phyloP scores from a whole-genome alignment of 768 basidiomycete species.

The Cystobasidium ongulense region DNA sequence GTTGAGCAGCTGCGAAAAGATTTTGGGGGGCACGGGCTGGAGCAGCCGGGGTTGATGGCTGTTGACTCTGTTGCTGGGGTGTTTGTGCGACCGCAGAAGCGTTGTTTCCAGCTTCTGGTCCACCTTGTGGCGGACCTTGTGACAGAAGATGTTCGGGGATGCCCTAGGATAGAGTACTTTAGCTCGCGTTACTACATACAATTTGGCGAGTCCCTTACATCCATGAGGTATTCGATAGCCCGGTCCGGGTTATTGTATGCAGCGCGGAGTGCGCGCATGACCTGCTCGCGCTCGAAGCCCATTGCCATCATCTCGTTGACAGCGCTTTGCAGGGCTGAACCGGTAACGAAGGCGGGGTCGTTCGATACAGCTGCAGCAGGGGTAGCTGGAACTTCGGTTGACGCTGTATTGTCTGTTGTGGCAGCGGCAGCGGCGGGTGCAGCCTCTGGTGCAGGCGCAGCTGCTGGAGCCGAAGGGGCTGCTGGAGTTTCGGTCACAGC shows the following conservation, averaged over 20 bases:
- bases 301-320: constrained; percentile 82
- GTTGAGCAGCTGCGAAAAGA: constrained; percentile 59
- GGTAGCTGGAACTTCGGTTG: constrained; percentile 35
- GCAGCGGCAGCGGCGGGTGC: constrained; percentile 45
- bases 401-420: constrained; percentile 31
- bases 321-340: constrained; percentile 63
- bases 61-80: constrained; percentile 16
- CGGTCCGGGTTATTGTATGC: constrained; percentile 96
- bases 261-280: constrained; percentile 74
- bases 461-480: constrained; percentile 42
- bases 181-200: constrained; percentile 22
- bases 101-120: constrained; percentile 45
- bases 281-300: constrained; percentile 83
- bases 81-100: constrained; percentile 40
- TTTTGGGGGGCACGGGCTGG: constrained; percentile 56
- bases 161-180: constrained; percentile 52
- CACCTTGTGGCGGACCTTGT: constrained; percentile 35
- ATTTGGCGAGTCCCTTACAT: constrained; percentile 52
- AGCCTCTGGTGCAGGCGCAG: constrained; percentile 41
- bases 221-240: constrained; percentile 97
- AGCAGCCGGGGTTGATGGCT: constrained; percentile 13
- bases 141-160: constrained; percentile 62
- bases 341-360: constrained; percentile 61
- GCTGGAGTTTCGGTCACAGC: constrained; percentile 42
- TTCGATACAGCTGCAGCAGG: constrained; percentile 41